Conservation (phyloP, 306 rosid species). For the Acacia melanoxylon region DNA sequence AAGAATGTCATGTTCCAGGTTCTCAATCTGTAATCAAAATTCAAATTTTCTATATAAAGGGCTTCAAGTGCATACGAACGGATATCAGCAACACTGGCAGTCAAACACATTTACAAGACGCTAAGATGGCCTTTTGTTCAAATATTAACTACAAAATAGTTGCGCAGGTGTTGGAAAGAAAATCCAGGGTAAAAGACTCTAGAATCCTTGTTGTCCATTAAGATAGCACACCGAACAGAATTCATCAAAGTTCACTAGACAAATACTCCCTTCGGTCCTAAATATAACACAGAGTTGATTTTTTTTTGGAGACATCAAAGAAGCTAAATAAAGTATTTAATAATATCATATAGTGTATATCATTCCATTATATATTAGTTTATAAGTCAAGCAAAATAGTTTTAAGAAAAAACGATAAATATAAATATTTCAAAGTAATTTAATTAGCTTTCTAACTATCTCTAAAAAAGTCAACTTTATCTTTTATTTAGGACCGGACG, state of each 20-base stretch:
- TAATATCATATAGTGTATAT: no score
- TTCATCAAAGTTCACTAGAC: background rate
- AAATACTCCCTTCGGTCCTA: background rate
- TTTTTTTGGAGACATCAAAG: no score
- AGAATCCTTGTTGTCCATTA: background rate
- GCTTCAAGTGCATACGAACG: conserved; percentile 17
- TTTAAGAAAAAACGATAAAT: no score
- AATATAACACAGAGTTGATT: no score
- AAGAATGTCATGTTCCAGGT: conserved; percentile 87
- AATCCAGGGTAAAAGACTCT: conserved; percentile 1
- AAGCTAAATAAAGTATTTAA: no score
- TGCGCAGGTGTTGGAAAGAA: background rate
- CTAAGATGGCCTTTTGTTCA: background rate
- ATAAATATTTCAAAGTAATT: no score
- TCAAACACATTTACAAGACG: background rate
- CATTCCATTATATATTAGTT: no score
- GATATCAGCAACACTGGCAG: conserved; percentile 6
- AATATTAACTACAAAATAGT: conserved; percentile 1
- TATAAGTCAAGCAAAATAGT: no score
- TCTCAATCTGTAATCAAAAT: conserved; percentile 59
- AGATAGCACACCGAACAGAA: conserved; percentile 13
- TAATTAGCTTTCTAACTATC: no score
- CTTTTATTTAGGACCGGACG: no score
- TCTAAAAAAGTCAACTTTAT: no score
- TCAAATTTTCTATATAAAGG: background rate